phyloP scores from a whole-genome alignment of 345 rosid genomes.

The Gynandropsis gynandra region DNA sequence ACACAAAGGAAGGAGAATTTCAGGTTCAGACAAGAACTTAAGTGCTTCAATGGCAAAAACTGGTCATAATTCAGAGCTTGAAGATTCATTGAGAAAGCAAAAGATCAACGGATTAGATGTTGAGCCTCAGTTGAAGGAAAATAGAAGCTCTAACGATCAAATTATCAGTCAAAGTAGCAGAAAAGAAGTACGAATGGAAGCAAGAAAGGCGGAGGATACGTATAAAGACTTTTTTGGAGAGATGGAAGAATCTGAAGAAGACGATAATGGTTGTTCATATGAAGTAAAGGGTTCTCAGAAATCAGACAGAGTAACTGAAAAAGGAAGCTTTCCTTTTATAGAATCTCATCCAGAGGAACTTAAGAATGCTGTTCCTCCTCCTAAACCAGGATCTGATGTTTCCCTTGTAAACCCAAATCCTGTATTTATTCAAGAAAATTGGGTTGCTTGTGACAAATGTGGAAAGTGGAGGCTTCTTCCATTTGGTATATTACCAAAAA shows the following conservation, averaged over 20 bases:
- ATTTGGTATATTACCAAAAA: slow-evolving; percentile 46
- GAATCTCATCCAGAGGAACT: slow-evolving; percentile 18
- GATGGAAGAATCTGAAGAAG: slow-evolving; percentile 50
- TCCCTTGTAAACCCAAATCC: slow-evolving; percentile 37
- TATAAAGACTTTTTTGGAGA: slow-evolving; percentile 81
- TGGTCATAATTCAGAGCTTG: slow-evolving; percentile 30
- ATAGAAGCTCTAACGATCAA: slow-evolving; percentile 32
- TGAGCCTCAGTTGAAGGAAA: slow-evolving; percentile 29
- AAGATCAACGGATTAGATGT: slow-evolving; percentile 36
- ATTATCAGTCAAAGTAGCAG: slow-evolving; percentile 28
- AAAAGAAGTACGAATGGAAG: slow-evolving; percentile 38
- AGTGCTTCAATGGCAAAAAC: slow-evolving; percentile 35
- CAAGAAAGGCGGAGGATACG: slow-evolving; percentile 45
- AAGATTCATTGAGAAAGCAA: slow-evolving; percentile 35
- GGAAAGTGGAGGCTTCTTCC: slow-evolving; percentile 93
- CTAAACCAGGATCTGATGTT: slow-evolving; percentile 38
- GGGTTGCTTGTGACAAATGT: slow-evolving; percentile 93
- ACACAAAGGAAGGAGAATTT: slow-evolving; percentile 36
- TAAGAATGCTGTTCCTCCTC: slow-evolving; percentile 29
- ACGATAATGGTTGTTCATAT: slow-evolving; percentile 32
- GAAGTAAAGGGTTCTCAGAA: slow-evolving; percentile 36
- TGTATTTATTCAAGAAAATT: slow-evolving; percentile 52
- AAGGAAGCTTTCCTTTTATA: slow-evolving; percentile 34
- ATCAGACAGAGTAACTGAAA: slow-evolving; percentile 35
- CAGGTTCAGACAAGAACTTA: slow-evolving; percentile 31